Evolutionary conservation across 1,284 basidiomycete genomes (phyloP).

Genomic region (Cutaneotrichosporon arboriforme): DNA sequence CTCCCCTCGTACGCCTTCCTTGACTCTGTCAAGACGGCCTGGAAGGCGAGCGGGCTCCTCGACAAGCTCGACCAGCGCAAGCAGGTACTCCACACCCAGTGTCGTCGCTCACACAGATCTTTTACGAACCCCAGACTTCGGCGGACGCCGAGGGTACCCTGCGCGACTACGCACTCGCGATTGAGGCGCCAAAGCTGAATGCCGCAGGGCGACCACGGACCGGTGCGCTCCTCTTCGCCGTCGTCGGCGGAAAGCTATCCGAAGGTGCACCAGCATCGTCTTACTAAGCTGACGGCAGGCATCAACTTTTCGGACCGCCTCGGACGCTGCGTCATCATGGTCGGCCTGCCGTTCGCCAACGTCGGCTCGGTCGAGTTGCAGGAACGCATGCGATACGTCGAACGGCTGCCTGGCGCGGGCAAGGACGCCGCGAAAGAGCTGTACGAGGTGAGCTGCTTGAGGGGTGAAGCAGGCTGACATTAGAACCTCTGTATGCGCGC

Average conservation of each 20-base stretch:
- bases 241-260: conserved; percentile 92
- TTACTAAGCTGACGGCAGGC: conserved; percentile 41
- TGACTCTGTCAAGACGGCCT: conserved; percentile 60
- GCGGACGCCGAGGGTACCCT: conserved; percentile 71
- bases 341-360: conserved; percentile 92
- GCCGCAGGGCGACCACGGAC: conserved; percentile 4
- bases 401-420: conserved; percentile 47
- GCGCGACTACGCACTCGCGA: conserved; percentile 65
- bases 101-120: conserved; percentile 55
- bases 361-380: conserved; percentile 80
- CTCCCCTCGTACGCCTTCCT: conserved; percentile 88
- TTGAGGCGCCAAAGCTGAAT: conserved; percentile 30
- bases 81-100: conserved; percentile 51
- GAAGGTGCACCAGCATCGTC: conserved; percentile 56
- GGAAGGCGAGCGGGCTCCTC: conserved; percentile 61
- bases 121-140: conserved; percentile 78
- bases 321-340: conserved; percentile 79
- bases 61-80: conserved; percentile 67
- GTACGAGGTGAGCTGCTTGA: conserved; percentile 55
- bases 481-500: conserved; percentile 88
- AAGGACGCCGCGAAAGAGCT: conserved; percentile 74
- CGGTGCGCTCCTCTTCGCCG: conserved; percentile 61
- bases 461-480: too few relatives aligned
- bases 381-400: conserved; percentile 85
- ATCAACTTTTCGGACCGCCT: conserved; percentile 91